A percentile compares a stretch with the other conserved stretches of the same genome.
Evolutionary conservation across 495 filamentous ascomycete genomes (phyloP).

Genomic region (Astrocystis sublimbata): DNA sequence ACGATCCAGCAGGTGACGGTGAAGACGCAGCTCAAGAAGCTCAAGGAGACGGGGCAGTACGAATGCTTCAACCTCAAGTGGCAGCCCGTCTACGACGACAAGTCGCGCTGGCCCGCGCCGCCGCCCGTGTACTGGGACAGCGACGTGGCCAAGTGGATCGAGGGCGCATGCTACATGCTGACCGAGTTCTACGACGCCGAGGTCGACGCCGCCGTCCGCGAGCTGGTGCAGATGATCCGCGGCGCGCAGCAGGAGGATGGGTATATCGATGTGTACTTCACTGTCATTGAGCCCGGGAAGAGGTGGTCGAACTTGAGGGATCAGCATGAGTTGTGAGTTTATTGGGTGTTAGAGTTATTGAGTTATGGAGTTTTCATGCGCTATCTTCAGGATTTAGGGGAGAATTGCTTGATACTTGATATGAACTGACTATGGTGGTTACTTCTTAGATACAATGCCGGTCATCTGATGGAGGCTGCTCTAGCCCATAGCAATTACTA

Average conservation of each 20-base stretch:
- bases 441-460: conserved; percentile 61
- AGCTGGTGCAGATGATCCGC: conserved; percentile 57
- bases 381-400: too few species aligned
- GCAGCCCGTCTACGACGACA: conserved; percentile 53
- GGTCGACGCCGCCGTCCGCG: conserved; percentile 53
- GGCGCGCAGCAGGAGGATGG: conserved; percentile 57
- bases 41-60: conserved; percentile 57
- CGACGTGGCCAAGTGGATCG: conserved; percentile 62
- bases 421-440: background rate
- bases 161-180: conserved; percentile 60
- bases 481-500: conserved; percentile 54
- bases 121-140: conserved; percentile 62
- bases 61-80: conserved; percentile 55
- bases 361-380: too few species aligned
- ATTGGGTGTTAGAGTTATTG: background rate
- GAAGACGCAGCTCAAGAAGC: conserved; percentile 49
- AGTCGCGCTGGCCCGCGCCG: conserved; percentile 52
- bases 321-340: conserved; percentile 59
- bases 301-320: conserved; percentile 60
- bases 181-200: conserved; percentile 41
- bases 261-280: conserved; percentile 62
- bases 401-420: background rate
- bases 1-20: conserved; percentile 44
- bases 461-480: conserved; percentile 62
- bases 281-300: conserved; percentile 52